Evolutionary conservation across 2,329 filamentous ascomycete genomes (phyloP).

Genomic region (Colletotrichum lupini): DNA sequence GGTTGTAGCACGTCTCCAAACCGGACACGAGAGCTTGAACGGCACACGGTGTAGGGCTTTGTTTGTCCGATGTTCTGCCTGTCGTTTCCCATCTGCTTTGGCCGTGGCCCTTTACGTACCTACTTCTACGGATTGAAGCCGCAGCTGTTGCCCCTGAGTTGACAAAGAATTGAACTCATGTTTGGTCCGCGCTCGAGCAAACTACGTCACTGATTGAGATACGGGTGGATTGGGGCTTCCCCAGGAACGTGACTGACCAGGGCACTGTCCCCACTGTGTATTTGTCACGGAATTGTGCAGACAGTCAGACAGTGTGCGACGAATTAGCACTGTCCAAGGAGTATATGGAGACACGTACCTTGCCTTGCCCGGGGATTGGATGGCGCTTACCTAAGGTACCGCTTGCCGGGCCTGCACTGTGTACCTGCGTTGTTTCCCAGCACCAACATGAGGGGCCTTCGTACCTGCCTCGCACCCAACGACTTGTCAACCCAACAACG

Average conservation of each 20-base stretch:
- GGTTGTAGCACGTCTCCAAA: constrained; percentile 16
- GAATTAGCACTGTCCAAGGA: background rate
- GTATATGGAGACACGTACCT: background rate
- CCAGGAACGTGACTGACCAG: constrained; percentile 16
- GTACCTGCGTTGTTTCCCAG: constrained; percentile 8
- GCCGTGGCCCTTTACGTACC: background rate
- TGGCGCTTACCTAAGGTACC: background rate
- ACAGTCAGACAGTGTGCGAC: background rate
- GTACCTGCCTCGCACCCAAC: background rate
- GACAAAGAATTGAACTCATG: constrained; percentile 11
- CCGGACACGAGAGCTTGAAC: constrained; percentile 6
- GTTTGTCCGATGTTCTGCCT: constrained; percentile 2
- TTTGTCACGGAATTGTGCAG: background rate
- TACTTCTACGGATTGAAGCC: background rate
- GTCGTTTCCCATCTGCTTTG: background rate
- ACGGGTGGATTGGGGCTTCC: constrained; percentile 26
- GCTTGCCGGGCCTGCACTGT: background rate
- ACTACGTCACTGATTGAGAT: constrained; percentile 26
- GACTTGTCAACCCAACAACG: constrained; percentile 19
- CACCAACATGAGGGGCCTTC: constrained; percentile 15
- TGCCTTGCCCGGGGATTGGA: background rate
- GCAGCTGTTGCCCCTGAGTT: constrained; percentile 5
- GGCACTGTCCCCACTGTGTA: constrained; percentile 25
- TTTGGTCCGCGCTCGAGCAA: constrained; percentile 6
- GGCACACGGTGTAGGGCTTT: background rate